phyloP scores from a whole-genome alignment of 2,329 filamentous ascomycete genomes.

The Nemania bipapillata region DNA sequence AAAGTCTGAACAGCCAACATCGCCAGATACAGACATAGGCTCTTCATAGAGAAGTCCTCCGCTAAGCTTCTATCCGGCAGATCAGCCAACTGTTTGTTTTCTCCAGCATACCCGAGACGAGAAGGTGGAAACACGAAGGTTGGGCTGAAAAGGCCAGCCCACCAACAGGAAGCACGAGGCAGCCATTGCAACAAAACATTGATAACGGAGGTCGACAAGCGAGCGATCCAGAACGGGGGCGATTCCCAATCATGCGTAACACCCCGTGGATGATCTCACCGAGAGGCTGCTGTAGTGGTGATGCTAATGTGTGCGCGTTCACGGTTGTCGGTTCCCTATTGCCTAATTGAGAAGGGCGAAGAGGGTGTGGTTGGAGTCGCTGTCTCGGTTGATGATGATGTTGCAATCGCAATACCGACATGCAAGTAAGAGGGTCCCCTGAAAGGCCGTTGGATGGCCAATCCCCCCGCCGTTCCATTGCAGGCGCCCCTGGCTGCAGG shows the following conservation, averaged over 20 bases:
- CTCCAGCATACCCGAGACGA: background rate
- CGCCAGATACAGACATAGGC: background rate
- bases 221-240: background rate
- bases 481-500: slow-evolving; percentile 16
- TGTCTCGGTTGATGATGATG: background rate
- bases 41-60: background rate
- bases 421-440: background rate
- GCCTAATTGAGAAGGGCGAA: background rate
- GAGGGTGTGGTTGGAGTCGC: background rate
- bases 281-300: too few species aligned
- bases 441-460: slow-evolving; percentile 1
- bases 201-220: background rate
- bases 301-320: background rate
- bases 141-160: background rate
- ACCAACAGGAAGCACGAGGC: background rate
- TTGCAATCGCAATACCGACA: background rate
- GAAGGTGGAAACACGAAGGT: background rate
- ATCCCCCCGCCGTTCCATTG: slow-evolving; percentile 22
- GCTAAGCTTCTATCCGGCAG: background rate
- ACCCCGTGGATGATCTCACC: background rate
- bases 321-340: background rate
- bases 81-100: background rate
- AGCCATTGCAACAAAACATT: background rate
- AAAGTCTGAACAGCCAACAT: background rate
- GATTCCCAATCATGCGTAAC: background rate